Evolutionary conservation across 805 yeast species (phyloP), one percentile per base, ranked within the genome.

Genomic region (Starmera quercuum): DNA sequence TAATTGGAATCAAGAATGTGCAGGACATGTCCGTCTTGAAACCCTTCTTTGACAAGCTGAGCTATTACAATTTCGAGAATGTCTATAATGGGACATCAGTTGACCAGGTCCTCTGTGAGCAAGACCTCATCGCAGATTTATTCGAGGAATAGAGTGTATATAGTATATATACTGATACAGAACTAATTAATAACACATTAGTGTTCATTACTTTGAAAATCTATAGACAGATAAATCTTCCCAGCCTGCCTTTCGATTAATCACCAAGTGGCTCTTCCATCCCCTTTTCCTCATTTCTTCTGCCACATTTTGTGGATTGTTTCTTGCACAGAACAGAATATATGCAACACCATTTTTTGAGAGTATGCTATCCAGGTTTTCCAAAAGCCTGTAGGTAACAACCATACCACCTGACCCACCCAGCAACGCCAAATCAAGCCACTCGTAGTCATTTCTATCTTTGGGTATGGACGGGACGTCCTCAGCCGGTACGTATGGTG

Each of bases 401-500:
- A 67, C 75, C 97, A 92, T 90, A 0, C 98, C 98, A 46, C 83
- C 80, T 7, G 64, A 62, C 0, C 98, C 98, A 0, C 98, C 98
- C 19, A 81, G 67, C 17, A 92, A 66, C 0, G 98, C 98, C 36
- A 90, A 58, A 52, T 90, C 96, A 1, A 92, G 64, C 96, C 97
- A 87, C 12, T 64, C 63, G 20, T 68, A 66, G 14, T 73, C 77
- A 8, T 66, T 71, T 4, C 64, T 66, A 0, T 43, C 45, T 0
- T 37, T 39, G 0, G 92, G 92, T 2, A 71, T 44, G 0, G 42
- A 49, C 0, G 97, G 97, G 0, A 85, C 82, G 0, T 49, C 51
- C 38, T 78, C 87, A 1, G 90, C 84, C 0, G 98, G 98, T 1
- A 92, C 98, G 52, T 92, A 92, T 0, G 98, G 98, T 1, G 98